phyloP scores from a whole-genome alignment of 2,329 filamentous ascomycete species.

The Talaromyces sp. region DNA sequence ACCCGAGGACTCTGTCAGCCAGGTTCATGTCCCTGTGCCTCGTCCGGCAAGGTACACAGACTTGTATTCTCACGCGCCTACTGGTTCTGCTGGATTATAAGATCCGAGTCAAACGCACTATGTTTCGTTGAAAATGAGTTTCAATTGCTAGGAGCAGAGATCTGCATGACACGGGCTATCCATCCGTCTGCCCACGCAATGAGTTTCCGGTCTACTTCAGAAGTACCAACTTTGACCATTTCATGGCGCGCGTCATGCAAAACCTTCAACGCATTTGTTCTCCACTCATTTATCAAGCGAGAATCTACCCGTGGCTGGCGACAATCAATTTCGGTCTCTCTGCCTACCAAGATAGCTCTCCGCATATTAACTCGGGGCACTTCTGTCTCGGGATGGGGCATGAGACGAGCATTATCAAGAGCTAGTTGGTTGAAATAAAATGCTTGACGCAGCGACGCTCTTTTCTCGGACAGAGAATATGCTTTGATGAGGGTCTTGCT shows the following conservation, averaged over 20 bases:
- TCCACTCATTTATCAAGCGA: not conserved
- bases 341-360: not conserved
- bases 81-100: not conserved
- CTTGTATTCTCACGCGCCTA: not conserved
- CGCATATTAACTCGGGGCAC: not conserved
- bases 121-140: not conserved
- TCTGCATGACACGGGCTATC: not conserved
- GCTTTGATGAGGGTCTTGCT: not conserved
- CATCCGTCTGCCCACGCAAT: not conserved
- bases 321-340: not conserved
- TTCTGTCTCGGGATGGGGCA: not conserved
- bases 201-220: not conserved
- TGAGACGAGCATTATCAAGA: not conserved
- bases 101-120: not conserved
- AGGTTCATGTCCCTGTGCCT: not conserved
- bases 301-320: not conserved
- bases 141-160: not conserved
- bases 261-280: not conserved
- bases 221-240: not conserved
- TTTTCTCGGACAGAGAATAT: not conserved
- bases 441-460: not conserved
- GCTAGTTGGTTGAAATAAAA: not conserved
- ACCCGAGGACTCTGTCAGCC: not conserved
- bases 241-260: not conserved
- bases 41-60: not conserved